Evolutionary conservation across 257 asterid genomes (phyloP).

Genomic region (Fraxinus pennsylvanica): DNA sequence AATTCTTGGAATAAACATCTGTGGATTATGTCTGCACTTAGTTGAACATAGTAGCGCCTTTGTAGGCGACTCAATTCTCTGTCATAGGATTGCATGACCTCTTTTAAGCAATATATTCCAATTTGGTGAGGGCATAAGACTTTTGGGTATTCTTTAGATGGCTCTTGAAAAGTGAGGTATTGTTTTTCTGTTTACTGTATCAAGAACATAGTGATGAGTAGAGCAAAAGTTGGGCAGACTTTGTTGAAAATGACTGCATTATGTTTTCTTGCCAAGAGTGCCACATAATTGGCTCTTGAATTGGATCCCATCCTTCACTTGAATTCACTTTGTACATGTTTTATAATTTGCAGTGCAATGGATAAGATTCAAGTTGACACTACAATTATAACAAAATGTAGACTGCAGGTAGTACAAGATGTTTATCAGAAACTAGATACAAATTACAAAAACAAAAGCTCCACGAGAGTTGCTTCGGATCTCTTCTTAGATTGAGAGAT

Average conservation of each 20-base stretch:
- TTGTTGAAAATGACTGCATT: background rate
- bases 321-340: too few relatives aligned
- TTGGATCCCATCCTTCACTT: background rate
- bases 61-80: background rate
- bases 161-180: background rate
- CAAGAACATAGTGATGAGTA: background rate
- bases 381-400: too few relatives aligned
- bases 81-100: background rate
- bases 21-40: background rate
- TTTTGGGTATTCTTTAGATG: background rate
- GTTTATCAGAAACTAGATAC: too few relatives aligned
- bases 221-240: background rate
- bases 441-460: too few relatives aligned
- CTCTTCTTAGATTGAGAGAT: too few relatives aligned
- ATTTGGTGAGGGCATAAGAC: background rate
- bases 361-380: too few relatives aligned
- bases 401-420: too few relatives aligned
- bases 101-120: background rate
- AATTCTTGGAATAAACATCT: background rate
- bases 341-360: too few relatives aligned
- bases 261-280: background rate
- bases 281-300: background rate
- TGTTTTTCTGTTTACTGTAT: background rate
- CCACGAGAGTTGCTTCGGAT: too few relatives aligned
- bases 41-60: too few relatives aligned